A percentile compares a stretch with the other conserved stretches of the same genome.
Evolutionary conservation across 805 yeast genomes (phyloP).

Genomic region (Candida nanaspora): DNA sequence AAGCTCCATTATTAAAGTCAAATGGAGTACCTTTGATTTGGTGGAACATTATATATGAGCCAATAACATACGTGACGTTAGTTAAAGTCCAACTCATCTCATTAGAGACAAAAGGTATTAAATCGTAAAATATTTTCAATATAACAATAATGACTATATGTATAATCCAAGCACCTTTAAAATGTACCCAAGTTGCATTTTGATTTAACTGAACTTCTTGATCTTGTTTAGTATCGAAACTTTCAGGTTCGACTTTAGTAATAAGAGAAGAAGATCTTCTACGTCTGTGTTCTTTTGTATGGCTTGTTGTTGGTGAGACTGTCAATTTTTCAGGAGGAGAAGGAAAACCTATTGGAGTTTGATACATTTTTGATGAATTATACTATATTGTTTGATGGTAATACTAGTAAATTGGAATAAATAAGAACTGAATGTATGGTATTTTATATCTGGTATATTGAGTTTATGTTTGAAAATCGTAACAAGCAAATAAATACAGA

Average conservation of each 20-base stretch:
- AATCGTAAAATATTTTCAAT: slow-evolving; percentile 68
- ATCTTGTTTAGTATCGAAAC: slow-evolving; percentile 85
- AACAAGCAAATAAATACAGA: too few relatives aligned
- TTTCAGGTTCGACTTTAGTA: slow-evolving; percentile 90
- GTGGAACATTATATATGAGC: slow-evolving; percentile 94
- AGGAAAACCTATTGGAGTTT: slow-evolving; percentile 25
- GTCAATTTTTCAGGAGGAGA: slow-evolving; percentile 26
- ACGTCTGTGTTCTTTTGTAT: slow-evolving; percentile 29
- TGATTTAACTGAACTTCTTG: slow-evolving; percentile 83
- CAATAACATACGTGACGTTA: slow-evolving; percentile 81
- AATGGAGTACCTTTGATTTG: slow-evolving; percentile 95
- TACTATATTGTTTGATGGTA: neutral
- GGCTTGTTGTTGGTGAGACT: slow-evolving; percentile 27
- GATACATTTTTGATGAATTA: slow-evolving; percentile 5
- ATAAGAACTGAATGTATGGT: too few relatives aligned
- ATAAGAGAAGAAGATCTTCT: slow-evolving; percentile 85
- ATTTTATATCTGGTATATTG: too few relatives aligned
- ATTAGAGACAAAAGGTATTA: slow-evolving; percentile 71
- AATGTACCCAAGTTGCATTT: slow-evolving; percentile 95
- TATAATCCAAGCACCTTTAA: slow-evolving; percentile 93
- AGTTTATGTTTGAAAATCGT: too few relatives aligned
- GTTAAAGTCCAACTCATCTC: slow-evolving; percentile 94
- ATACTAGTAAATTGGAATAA: slow-evolving; percentile 4
- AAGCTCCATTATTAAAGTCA: slow-evolving; percentile 94
- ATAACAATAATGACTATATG: slow-evolving; percentile 78